Percentiles rank a stretch among this genome's conserved stretches.
phyloP scores from a whole-genome alignment of 1,284 basidiomycete genomes.

The Volvariella volvacea region DNA sequence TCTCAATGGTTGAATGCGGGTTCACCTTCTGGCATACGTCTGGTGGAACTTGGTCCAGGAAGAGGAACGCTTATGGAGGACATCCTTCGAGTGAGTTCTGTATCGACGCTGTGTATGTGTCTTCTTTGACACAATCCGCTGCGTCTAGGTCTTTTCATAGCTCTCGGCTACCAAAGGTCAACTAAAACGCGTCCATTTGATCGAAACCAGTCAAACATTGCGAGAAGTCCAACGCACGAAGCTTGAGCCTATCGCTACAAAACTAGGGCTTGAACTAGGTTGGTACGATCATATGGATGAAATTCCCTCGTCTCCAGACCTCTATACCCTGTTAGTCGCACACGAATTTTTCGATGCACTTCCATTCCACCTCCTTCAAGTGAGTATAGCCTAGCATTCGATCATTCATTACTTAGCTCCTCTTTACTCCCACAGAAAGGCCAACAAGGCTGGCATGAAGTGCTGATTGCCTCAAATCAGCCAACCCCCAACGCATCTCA shows the following conservation, averaged over 20 bases:
- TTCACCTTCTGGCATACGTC: constrained; percentile 45
- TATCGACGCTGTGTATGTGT: constrained; percentile 2
- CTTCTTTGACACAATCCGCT: background rate
- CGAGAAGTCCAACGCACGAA: constrained; percentile 57
- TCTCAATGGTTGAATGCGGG: constrained; percentile 70
- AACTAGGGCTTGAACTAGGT: constrained; percentile 33
- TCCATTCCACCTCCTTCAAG: constrained; percentile 88
- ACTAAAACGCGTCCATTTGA: constrained; percentile 61
- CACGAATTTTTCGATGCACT: constrained; percentile 99
- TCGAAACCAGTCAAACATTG: constrained; percentile 76
- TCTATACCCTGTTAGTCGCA: constrained; percentile 85
- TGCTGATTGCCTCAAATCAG: constrained; percentile 57
- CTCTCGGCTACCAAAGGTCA: constrained; percentile 34
- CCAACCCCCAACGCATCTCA: constrained; percentile 9
- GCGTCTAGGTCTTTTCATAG: constrained; percentile 44
- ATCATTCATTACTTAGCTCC: constrained; percentile 4
- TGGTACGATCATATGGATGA: constrained; percentile 80
- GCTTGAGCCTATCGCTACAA: constrained; percentile 28
- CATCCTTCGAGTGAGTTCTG: constrained; percentile 68
- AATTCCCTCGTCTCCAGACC: constrained; percentile 44
- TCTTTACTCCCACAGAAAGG: constrained; percentile 50
- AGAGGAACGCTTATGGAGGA: constrained; percentile 90
- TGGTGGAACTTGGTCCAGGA: constrained; percentile 94
- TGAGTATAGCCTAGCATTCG: constrained; percentile 23
- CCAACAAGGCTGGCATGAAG: constrained; percentile 80